These are phyloP conservation scores for Beauveria medogensis DNA, from an alignment of 2,329 filamentous ascomycete species.

Conservation along the genomic window DNA sequence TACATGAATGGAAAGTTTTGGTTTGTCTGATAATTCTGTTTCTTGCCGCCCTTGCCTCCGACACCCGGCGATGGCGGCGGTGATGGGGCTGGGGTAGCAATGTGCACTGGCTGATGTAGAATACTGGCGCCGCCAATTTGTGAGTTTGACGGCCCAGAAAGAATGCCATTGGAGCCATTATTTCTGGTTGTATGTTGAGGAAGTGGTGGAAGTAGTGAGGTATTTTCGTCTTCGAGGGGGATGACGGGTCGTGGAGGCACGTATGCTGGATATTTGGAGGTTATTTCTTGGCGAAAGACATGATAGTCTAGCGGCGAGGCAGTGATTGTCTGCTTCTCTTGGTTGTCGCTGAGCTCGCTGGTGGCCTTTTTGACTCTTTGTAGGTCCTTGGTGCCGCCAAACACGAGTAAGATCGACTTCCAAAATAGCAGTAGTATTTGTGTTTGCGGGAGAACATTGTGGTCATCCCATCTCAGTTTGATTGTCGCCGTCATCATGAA, in stretches of 20 bases:
- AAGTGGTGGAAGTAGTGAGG: slow-evolving; percentile 79
- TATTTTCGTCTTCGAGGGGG: slow-evolving; percentile 82
- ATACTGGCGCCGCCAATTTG: slow-evolving; percentile 66
- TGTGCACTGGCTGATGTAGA: slow-evolving; percentile 91
- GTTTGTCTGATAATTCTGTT: slow-evolving; percentile 98
- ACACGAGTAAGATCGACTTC: slow-evolving; percentile 82
- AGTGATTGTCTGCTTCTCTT: slow-evolving; percentile 72
- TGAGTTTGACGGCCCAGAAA: slow-evolving; percentile 45
- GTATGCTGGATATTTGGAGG: slow-evolving; percentile 95
- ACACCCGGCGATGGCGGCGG: slow-evolving; percentile 83
- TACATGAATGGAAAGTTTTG: slow-evolving; percentile 98
- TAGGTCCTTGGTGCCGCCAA: slow-evolving; percentile 71
- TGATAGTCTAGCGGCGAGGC: slow-evolving; percentile 95
- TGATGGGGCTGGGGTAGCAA: slow-evolving; percentile 94
- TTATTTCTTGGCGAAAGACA: slow-evolving; percentile 91
- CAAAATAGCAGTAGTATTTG: slow-evolving; percentile 78
- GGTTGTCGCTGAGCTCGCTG: slow-evolving; percentile 51
- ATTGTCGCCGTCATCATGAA: slow-evolving; percentile 63
- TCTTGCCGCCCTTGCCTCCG: slow-evolving; percentile 90
- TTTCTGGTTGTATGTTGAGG: slow-evolving; percentile 62
- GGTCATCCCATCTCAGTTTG: slow-evolving; percentile 66
- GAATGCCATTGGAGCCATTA: slow-evolving; percentile 53
- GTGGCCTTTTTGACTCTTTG: slow-evolving; percentile 66
- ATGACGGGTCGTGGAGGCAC: slow-evolving; percentile 78
- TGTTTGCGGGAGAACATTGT: slow-evolving; percentile 51